phyloP scores from a whole-genome alignment of 257 asterid species.

The Rubia yunnanensis region DNA sequence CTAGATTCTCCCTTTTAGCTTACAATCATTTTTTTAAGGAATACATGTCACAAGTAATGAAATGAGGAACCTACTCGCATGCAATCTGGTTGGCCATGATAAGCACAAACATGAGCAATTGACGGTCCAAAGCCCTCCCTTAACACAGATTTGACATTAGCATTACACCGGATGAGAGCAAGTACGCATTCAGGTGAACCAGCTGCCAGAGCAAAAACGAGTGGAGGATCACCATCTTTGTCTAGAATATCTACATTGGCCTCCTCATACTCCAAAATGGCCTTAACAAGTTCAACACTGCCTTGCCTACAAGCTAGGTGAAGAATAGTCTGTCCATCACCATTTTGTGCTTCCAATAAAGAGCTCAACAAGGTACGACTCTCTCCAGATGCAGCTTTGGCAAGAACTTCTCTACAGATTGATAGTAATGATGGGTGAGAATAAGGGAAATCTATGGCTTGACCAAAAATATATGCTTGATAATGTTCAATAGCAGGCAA shows the following conservation, averaged over 20 bases:
- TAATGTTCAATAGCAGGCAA: background rate
- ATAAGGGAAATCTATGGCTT: constrained; percentile 8
- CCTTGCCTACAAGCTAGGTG: constrained; percentile 98
- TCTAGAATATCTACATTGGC: constrained; percentile 87
- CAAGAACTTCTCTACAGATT: constrained; percentile 62
- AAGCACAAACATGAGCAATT: constrained; percentile 98
- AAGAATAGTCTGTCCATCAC: constrained; percentile 97
- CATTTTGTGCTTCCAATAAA: constrained; percentile 78
- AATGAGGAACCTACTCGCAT: constrained; percentile 65
- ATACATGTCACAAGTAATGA: constrained; percentile 7
- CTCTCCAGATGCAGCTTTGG: constrained; percentile 43
- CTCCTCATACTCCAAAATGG: constrained; percentile 64
- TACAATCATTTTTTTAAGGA: background rate
- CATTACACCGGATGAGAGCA: constrained; percentile 68
- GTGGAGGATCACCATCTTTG: constrained; percentile 98
- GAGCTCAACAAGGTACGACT: constrained; percentile 31
- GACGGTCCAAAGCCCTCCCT: constrained; percentile 99
- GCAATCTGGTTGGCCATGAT: constrained; percentile 99
- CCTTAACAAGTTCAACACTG: constrained; percentile 80
- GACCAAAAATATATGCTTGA: background rate
- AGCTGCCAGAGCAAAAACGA: constrained; percentile 96
- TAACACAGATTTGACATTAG: constrained; percentile 83
- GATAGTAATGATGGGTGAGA: constrained; percentile 14
- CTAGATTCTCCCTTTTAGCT: background rate
- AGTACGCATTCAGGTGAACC: constrained; percentile 97